Evolutionary conservation across 2,329 filamentous ascomycete genomes (phyloP), one percentile per base, ranked within the genome.

Genomic region (Aspergillus caelatus): DNA sequence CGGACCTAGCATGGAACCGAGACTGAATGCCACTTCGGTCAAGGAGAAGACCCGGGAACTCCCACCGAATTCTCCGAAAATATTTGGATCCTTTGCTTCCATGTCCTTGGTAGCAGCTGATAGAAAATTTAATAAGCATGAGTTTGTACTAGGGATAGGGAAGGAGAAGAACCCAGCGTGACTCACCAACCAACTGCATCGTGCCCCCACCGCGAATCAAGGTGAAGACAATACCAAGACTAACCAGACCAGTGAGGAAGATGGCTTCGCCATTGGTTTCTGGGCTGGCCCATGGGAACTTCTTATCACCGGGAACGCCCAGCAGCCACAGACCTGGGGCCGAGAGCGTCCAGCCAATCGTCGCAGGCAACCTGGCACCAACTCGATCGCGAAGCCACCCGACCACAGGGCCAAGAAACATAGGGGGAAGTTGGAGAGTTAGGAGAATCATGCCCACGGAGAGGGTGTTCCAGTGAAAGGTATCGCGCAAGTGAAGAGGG

Each of bases 371-470:
- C 7, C 68, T 66, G 8, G 68, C 57, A 2, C 73, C 73, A 3
- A 71, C 41, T 8, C 61, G 61, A 55, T 75, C 72, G 19, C 72
- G 71, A 34, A 82, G 71, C 75, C 77, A 79, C n/a, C 86, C 88
- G 1, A 88, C 82, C 0, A 87, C 32, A 0, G 89, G 89, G 0
- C 85, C 84, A 2, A 86, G 65, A 68, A 90, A 85, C 14, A 84
- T 83, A 11, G 59, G 57, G 0, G 89, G 89, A 8, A 89, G 73
- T 41, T 89, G 84, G 36, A 91, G 70, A 2, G 82, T 77, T 9
- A 88, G 78, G 68, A 89, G 88, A 28, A 87, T 74, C 12, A 88
- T 73, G 1, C 86, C 86, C 3, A 84, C 83, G 0, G 82, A 84
- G 0, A 82, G 81, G 0, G 86, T 83, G 52, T 81, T 77, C 84